phyloP scores from a whole-genome alignment of 2,329 filamentous ascomycete genomes.

The Didymella lethalis region DNA sequence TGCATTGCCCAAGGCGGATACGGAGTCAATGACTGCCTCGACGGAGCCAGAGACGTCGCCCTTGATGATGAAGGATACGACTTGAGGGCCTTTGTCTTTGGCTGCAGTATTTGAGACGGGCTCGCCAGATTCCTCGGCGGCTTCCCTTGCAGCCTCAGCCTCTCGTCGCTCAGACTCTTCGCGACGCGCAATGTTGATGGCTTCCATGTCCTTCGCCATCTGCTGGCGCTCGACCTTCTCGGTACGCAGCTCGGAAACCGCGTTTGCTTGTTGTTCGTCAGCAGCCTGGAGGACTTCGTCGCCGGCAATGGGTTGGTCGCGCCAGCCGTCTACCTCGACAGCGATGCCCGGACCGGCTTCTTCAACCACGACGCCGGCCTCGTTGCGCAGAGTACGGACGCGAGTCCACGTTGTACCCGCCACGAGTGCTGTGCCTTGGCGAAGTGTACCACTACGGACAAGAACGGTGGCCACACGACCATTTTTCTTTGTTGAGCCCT shows the following conservation, averaged over 20 bases:
- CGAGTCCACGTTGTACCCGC: constrained; percentile 89
- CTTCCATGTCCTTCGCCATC: constrained; percentile 73
- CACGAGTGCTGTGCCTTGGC: constrained; percentile 80
- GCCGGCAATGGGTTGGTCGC: constrained; percentile 83
- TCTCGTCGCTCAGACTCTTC: constrained; percentile 68
- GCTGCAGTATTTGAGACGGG: constrained; percentile 52
- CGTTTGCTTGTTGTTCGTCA: constrained; percentile 79
- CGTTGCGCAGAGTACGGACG: constrained; percentile 84
- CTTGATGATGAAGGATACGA: constrained; percentile 85
- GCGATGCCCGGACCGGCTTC: constrained; percentile 87
- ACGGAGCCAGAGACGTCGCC: constrained; percentile 93
- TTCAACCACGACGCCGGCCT: constrained; percentile 74
- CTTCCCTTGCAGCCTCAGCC: constrained; percentile 59
- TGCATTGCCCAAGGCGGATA: constrained; percentile 81
- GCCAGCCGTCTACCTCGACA: constrained; percentile 95
- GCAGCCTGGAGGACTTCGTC: constrained; percentile 85
- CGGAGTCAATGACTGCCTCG: constrained; percentile 82
- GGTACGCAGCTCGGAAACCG: constrained; percentile 77
- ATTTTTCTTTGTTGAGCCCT: constrained; percentile 84
- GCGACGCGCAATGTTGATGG: constrained; percentile 73
- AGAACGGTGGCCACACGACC: constrained; percentile 90
- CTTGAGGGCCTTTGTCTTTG: constrained; percentile 58
- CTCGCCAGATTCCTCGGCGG: constrained; percentile 29
- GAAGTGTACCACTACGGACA: constrained; percentile 85
- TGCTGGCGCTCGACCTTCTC: constrained; percentile 74